Evolutionary conservation across 495 filamentous ascomycete genomes (phyloP).

Genomic region (Penicillium alfredii): DNA sequence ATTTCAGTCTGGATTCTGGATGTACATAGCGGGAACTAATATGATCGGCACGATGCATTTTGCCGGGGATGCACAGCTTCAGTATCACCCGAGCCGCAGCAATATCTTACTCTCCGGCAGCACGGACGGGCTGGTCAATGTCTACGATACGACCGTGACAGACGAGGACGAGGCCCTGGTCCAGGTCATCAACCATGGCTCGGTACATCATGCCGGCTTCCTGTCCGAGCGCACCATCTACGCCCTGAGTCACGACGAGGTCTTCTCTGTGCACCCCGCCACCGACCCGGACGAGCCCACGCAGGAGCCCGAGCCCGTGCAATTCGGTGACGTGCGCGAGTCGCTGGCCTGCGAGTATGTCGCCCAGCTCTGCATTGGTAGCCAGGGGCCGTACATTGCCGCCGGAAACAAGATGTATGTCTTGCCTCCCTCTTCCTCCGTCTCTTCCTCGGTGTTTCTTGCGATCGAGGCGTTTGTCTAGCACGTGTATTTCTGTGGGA

Average conservation of each 20-base stretch:
- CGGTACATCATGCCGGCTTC: slow-evolving; percentile 82
- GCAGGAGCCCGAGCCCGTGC: slow-evolving; percentile 43
- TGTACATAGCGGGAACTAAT: too few relatives aligned
- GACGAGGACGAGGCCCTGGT: slow-evolving; percentile 84
- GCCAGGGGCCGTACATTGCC: slow-evolving; percentile 39
- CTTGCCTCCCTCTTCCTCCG: slow-evolving; percentile 6
- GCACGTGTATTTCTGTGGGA: too few relatives aligned
- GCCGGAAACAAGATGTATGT: slow-evolving; percentile 41
- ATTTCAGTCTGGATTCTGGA: too few relatives aligned
- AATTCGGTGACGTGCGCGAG: slow-evolving; percentile 72
- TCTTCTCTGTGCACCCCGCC: slow-evolving; percentile 68
- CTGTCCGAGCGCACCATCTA: slow-evolving; percentile 61
- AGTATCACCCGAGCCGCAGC: slow-evolving; percentile 61
- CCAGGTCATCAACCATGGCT: slow-evolving; percentile 83
- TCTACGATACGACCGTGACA: slow-evolving; percentile 66
- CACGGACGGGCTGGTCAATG: slow-evolving; percentile 85
- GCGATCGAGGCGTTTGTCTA: too few relatives aligned
- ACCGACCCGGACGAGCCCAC: slow-evolving; percentile 52
- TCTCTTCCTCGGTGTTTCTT: too few relatives aligned
- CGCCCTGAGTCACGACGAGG: slow-evolving; percentile 75
- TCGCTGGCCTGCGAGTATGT: slow-evolving; percentile 75
- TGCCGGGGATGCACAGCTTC: slow-evolving; percentile 53
- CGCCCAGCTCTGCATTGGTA: slow-evolving; percentile 60
- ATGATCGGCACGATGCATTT: too few relatives aligned
- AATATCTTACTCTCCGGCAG: slow-evolving; percentile 73